phyloP scores from a whole-genome alignment of 768 basidiomycete genomes.

The Leccinum obscurum region DNA sequence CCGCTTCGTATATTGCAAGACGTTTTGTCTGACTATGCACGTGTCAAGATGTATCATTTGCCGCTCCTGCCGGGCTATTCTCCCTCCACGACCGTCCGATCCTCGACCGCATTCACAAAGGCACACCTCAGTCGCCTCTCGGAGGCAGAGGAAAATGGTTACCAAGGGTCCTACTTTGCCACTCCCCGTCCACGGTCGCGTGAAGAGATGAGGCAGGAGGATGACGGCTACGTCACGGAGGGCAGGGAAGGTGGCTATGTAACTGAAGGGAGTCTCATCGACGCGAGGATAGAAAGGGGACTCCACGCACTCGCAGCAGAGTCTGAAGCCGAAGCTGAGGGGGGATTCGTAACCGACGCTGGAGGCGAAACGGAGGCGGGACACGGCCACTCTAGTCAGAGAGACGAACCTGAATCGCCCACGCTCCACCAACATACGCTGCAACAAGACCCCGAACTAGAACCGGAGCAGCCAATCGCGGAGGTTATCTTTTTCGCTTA shows the following conservation, averaged over 20 bases:
- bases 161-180: constrained; percentile 82
- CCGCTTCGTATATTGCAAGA: background rate
- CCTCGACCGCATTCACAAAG: constrained; percentile 62
- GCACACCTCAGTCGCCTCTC: constrained; percentile 70
- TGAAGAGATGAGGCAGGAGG: constrained; percentile 19
- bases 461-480: constrained; percentile 49
- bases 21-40: constrained; percentile 1
- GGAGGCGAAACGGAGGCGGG: constrained; percentile 17
- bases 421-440: background rate
- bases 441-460: constrained; percentile 8
- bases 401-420: constrained; percentile 10
- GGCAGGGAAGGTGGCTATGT: constrained; percentile 62
- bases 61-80: constrained; percentile 92
- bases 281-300: constrained; percentile 9
- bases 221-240: constrained; percentile 27
- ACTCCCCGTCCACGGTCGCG: constrained; percentile 17
- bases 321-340: constrained; percentile 7
- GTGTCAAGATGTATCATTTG: constrained; percentile 78
- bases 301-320: constrained; percentile 4
- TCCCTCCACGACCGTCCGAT: constrained; percentile 81
- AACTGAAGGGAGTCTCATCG: constrained; percentile 32
- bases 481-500: constrained; percentile 83
- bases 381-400: constrained; percentile 1
- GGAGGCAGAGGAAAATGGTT: constrained; percentile 88
- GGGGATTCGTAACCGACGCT: constrained; percentile 14